Conservation (phyloP, 257 asterid species). For the Solanum appendiculatum region DNA sequence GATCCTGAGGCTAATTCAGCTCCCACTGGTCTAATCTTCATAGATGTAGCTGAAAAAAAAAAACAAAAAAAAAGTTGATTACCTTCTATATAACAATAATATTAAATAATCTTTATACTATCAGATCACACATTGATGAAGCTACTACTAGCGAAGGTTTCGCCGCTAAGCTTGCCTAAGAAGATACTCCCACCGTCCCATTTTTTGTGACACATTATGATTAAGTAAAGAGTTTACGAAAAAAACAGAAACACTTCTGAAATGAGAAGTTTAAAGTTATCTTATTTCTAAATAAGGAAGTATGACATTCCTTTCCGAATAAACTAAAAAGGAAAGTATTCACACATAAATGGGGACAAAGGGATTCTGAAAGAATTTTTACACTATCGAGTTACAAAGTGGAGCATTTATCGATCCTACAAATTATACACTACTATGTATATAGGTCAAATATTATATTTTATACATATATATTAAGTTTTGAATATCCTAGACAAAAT, state of each 20-base stretch:
- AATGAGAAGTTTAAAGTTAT: not conserved
- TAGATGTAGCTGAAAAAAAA: conserved; percentile 31
- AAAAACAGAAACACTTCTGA: not conserved
- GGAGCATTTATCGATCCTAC: not conserved
- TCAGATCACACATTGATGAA: not conserved
- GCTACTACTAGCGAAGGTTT: fast-evolving
- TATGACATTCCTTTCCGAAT: not conserved
- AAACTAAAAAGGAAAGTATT: not conserved
- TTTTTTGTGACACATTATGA: not conserved
- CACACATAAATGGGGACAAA: not conserved
- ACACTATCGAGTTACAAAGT: not conserved
- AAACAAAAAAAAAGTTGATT: not conserved
- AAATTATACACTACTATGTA: not conserved
- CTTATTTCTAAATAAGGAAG: not conserved
- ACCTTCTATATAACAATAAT: not conserved
- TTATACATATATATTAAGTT: too few relatives aligned
- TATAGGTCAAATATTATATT: not conserved
- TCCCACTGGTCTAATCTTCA: conserved; percentile 30
- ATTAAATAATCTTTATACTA: fast-evolving
- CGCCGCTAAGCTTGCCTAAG: not conserved
- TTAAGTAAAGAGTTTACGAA: not conserved
- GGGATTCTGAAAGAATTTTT: not conserved
- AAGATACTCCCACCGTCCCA: not conserved
- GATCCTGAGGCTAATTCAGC: conserved; percentile 53
- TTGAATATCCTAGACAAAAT: too few relatives aligned